Evolutionary conservation across 805 yeast genomes (phyloP).

Genomic region (Yarrowia sp.): DNA sequence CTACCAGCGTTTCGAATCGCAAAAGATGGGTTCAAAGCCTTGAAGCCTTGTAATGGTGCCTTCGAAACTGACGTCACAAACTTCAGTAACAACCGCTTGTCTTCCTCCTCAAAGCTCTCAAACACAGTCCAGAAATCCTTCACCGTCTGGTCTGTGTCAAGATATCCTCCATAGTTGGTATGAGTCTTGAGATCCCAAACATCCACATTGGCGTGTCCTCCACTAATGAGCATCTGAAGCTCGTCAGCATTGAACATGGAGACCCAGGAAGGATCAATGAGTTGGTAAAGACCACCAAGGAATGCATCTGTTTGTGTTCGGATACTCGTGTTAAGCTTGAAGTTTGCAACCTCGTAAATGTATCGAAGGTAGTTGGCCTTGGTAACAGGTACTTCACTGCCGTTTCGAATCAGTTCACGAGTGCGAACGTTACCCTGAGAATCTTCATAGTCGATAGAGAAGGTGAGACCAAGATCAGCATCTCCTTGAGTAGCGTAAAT

Average conservation of each 20-base stretch:
- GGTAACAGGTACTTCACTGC: slow-evolving; percentile 55
- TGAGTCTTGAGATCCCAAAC: slow-evolving; percentile 62
- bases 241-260: slow-evolving; percentile 81
- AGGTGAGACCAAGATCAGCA: slow-evolving; percentile 63
- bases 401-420: slow-evolving; percentile 61
- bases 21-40: slow-evolving; percentile 67
- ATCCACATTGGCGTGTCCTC: slow-evolving; percentile 67
- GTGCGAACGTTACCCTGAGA: slow-evolving; percentile 36
- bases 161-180: slow-evolving; percentile 55
- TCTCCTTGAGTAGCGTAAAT: slow-evolving; percentile 52
- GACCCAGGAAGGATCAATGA: slow-evolving; percentile 73
- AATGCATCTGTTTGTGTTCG: slow-evolving; percentile 59
- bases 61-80: slow-evolving; percentile 91
- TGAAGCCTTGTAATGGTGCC: slow-evolving; percentile 87
- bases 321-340: slow-evolving; percentile 64
- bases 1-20: slow-evolving; percentile 71
- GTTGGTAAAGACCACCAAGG: slow-evolving; percentile 63
- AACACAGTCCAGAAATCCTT: slow-evolving; percentile 71
- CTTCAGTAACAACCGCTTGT: slow-evolving; percentile 63
- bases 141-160: slow-evolving; percentile 55
- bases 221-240: slow-evolving; percentile 78
- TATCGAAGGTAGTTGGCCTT: slow-evolving; percentile 63
- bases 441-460: slow-evolving; percentile 55
- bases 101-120: slow-evolving; percentile 59
- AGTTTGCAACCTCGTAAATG: slow-evolving; percentile 72